These are phyloP conservation scores for Blastosporella zonata DNA, from an alignment of 1,284 basidiomycete genomes.

Conservation along the genomic window DNA sequence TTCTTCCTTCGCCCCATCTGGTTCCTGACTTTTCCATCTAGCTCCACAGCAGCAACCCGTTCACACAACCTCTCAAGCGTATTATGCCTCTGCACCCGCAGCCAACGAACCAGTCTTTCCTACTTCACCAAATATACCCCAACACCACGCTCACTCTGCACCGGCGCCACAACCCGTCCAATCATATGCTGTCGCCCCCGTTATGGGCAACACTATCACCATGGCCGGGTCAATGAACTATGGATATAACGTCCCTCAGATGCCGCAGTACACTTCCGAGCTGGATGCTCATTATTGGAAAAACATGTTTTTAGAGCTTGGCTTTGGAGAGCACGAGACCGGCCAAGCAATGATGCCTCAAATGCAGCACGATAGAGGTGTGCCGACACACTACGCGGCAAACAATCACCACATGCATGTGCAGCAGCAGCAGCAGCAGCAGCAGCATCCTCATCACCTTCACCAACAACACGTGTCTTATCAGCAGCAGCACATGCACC, in stretches of 20 bases:
- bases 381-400: conserved; percentile 23
- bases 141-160: conserved; percentile 24
- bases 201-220: conserved; percentile 17
- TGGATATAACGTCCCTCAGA: conserved; percentile 32
- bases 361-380: conserved; percentile 17
- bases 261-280: conserved; percentile 42
- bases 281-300: conserved; percentile 65
- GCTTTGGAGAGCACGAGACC: conserved; percentile 48
- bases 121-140: conserved; percentile 38
- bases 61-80: conserved; percentile 33
- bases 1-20: conserved; percentile 8
- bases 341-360: conserved; percentile 25
- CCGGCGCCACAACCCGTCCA: conserved; percentile 20
- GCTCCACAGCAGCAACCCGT: conserved; percentile 22
- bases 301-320: conserved; percentile 68
- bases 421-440: neutral
- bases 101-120: conserved; percentile 38
- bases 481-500: conserved; percentile 31
- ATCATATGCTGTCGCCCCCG: conserved; percentile 21
- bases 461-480: conserved; percentile 29
- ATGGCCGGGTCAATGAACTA: conserved; percentile 23
- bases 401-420: conserved; percentile 20
- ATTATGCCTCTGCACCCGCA: conserved; percentile 32
- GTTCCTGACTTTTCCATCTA: conserved; percentile 4
- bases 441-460: conserved; percentile 20